Evolutionary conservation across 78 protist species (phyloP).

Genomic region (Dictyostelium firmibasis): DNA sequence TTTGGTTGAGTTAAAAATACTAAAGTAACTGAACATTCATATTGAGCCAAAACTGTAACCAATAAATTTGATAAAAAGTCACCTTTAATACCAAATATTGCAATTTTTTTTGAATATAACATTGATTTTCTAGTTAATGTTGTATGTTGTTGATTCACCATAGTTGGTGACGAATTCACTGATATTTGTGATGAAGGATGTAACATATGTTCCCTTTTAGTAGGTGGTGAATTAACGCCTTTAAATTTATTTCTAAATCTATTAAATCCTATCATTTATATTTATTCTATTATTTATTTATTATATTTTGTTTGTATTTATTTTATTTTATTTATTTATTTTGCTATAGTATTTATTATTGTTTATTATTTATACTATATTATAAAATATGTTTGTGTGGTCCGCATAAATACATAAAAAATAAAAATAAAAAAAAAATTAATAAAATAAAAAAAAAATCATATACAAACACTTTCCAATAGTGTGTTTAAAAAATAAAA

Average conservation of each 20-base stretch:
- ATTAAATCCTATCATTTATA: slow-evolving; percentile 57
- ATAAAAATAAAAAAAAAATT: too few relatives aligned
- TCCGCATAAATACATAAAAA: background rate
- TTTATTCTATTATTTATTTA: background rate
- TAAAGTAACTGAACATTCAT: slow-evolving; percentile 20
- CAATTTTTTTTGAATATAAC: background rate
- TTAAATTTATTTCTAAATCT: slow-evolving; percentile 41
- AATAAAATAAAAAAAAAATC: background rate
- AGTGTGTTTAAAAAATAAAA: background rate
- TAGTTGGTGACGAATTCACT: background rate
- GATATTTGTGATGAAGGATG: background rate
- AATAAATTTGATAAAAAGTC: slow-evolving; percentile 35
- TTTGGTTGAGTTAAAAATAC: background rate
- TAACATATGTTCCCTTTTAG: too few relatives aligned
- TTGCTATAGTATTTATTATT: too few relatives aligned
- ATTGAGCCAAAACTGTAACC: slow-evolving; percentile 25
- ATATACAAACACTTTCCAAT: background rate
- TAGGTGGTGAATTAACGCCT: background rate
- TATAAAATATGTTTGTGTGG: background rate
- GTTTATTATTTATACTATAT: too few relatives aligned
- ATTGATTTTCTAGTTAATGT: background rate
- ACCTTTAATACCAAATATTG: slow-evolving; percentile 5
- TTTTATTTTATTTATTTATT: too few relatives aligned
- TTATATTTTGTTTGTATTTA: too few relatives aligned
- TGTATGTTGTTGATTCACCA: background rate